Base-by-base conservation (phyloP, 345 rosid genomes). In the Raphanus sativus region DNA sequence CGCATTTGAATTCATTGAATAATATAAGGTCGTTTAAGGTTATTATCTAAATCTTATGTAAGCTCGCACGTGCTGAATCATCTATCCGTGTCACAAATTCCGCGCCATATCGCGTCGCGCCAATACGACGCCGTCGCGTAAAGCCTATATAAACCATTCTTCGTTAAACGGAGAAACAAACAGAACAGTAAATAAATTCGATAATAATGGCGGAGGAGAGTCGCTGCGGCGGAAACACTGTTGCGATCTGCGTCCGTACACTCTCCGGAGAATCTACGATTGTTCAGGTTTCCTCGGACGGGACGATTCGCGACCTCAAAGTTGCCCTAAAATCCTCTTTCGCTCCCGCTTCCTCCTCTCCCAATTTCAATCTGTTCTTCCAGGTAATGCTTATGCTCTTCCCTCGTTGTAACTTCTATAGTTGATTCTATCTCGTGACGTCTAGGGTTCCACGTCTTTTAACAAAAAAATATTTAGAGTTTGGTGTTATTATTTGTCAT, bases 351-450 rank as follows among this genome's bases (percentile, higher is more conserved):
- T 84, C 86, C 10, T 71, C 83, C 36, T 88, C 89, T 48, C 89
- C 97, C 61, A 85, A 83, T 75, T 94, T 90, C 81, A 91, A 90
- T 70, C 84, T 94, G 66, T 92, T 70, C 78, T 90, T 83, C 89
- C 87, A 92, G 96, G 98, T 79, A 83, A 68, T 76, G 52, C 77
- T 42, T 62, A 16, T n/a, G n/a, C 65, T 36, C 50, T 67, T 8
- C 62, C 0, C 48, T 66, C 69, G 15, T 36, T 13, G 7, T 17
- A 36, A 2, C 45, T 56, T 8, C 6, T 54, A 9, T 34, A 1
- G 8, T 3, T 36, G 9, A 13, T 16, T 21, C 0, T 15, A 61
- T 48, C 48, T 71, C 56, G 13, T 7, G 9, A 0, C 24, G 7
- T 29, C 1, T 30, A 50, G 21, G 50, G 15, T 69, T 69, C 38